Conservation (phyloP, 345 rosid genomes). For the Eucalyptus shirleyi region DNA sequence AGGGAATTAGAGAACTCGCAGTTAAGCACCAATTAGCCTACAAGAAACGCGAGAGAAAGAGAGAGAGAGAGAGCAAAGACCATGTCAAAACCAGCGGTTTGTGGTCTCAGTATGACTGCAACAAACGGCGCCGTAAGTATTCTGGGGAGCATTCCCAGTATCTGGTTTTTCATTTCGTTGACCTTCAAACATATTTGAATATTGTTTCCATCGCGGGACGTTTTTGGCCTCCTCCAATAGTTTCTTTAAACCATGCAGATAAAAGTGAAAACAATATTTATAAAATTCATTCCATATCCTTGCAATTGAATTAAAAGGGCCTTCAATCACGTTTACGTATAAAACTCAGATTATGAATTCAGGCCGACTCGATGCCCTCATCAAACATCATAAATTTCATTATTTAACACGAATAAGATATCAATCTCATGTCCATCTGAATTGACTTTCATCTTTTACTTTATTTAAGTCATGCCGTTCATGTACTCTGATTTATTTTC, state of each 20-base stretch:
- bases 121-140: not conserved
- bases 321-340: not conserved
- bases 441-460: not conserved
- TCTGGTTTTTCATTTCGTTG: not conserved
- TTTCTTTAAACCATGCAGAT: not conserved
- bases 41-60: not conserved
- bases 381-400: not conserved
- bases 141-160: not conserved
- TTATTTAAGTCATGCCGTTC: not conserved
- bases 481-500: too few relatives aligned
- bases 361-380: not conserved
- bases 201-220: not conserved
- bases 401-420: not conserved
- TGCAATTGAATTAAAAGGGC: not conserved
- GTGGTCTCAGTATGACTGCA: not conserved
- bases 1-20: not conserved
- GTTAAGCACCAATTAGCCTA: not conserved
- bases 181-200: not conserved
- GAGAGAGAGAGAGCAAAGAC: not conserved
- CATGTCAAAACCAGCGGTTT: not conserved
- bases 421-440: not conserved
- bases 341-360: not conserved
- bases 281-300: not conserved
- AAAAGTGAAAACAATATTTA: not conserved
- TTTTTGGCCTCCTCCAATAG: not conserved